phyloP scores from a whole-genome alignment of 2,329 filamentous ascomycete species.

The Cytospora chrysosperma region DNA sequence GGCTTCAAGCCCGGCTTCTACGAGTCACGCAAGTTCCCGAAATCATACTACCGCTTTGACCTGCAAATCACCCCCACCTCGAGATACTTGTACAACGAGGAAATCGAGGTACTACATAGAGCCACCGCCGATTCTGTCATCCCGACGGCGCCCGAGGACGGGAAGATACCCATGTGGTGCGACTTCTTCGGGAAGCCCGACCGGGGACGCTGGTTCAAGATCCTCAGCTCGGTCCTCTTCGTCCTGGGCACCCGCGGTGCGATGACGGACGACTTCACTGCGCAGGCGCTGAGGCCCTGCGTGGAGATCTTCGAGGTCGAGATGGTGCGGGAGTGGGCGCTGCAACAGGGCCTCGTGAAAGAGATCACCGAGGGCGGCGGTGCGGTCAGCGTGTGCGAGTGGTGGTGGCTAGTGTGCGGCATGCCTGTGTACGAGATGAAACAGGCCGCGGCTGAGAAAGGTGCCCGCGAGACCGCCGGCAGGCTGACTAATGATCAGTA shows the following conservation, averaged over 20 bases:
- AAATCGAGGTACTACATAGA: constrained; percentile 25
- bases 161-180: constrained; percentile 68
- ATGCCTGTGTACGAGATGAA: constrained; percentile 25
- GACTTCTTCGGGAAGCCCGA: constrained; percentile 65
- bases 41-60: constrained; percentile 63
- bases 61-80: constrained; percentile 59
- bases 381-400: constrained; percentile 47
- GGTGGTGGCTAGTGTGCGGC: constrained; percentile 67
- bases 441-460: neutral
- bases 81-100: constrained; percentile 49
- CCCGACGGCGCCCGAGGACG: constrained; percentile 41
- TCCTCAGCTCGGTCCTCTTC: constrained; percentile 62
- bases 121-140: constrained; percentile 36
- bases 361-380: constrained; percentile 37
- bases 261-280: constrained; percentile 51
- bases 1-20: constrained; percentile 72
- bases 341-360: constrained; percentile 50
- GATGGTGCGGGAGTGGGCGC: constrained; percentile 59
- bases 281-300: constrained; percentile 54
- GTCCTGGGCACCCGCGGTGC: constrained; percentile 62
- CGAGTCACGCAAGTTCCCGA: constrained; percentile 66
- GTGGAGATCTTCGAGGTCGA: constrained; percentile 64
- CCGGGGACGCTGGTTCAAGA: constrained; percentile 60
- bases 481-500: constrained; percentile 18
- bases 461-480: neutral